These are phyloP conservation scores for Backusella parvicylindrica DNA, from an alignment of 192 early-diverging fungal genomes.

Conservation along the genomic window DNA sequence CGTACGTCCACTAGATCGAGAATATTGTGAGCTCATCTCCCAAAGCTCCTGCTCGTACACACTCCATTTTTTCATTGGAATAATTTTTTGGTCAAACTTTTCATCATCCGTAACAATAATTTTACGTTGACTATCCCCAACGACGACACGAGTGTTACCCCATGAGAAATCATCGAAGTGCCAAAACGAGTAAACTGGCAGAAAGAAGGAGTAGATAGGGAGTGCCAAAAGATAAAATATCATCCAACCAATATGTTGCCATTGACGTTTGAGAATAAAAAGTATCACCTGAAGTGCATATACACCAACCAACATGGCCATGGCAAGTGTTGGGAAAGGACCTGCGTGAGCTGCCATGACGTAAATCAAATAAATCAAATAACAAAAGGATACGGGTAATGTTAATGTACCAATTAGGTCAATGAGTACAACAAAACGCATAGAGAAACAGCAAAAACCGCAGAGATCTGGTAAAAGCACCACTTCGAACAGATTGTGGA, in stretches of 20 bases:
- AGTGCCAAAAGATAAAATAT: slow-evolving; percentile 84
- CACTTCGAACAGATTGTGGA: slow-evolving; percentile 94
- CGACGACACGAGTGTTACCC: slow-evolving; percentile 91
- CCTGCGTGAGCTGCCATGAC: slow-evolving; percentile 57
- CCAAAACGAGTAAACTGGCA: slow-evolving; percentile 96
- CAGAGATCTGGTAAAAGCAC: slow-evolving; percentile 85
- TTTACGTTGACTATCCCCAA: slow-evolving; percentile 65
- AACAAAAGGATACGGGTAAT: slow-evolving; percentile 77
- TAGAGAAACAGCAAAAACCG: slow-evolving; percentile 96
- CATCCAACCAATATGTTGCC: slow-evolving; percentile 87
- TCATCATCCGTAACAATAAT: slow-evolving; percentile 67
- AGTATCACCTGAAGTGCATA: slow-evolving; percentile 90
- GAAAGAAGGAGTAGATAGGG: slow-evolving; percentile 86
- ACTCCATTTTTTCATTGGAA: slow-evolving; percentile 85
- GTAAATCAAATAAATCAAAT: slow-evolving; percentile 75
- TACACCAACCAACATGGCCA: slow-evolving; percentile 75
- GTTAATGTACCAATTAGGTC: slow-evolving; percentile 84
- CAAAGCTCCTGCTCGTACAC: slow-evolving; percentile 81
- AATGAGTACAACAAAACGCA: slow-evolving; percentile 94
- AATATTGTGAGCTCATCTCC: slow-evolving; percentile 53
- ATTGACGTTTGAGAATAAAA: slow-evolving; percentile 74
- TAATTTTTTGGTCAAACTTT: slow-evolving; percentile 81
- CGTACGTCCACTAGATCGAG: slow-evolving; percentile 35
- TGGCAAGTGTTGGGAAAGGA: slow-evolving; percentile 75
- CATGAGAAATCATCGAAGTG: slow-evolving; percentile 99